Conservation (phyloP, 192 early-diverging fungal genomes). For the Linnemannia hyalina region DNA sequence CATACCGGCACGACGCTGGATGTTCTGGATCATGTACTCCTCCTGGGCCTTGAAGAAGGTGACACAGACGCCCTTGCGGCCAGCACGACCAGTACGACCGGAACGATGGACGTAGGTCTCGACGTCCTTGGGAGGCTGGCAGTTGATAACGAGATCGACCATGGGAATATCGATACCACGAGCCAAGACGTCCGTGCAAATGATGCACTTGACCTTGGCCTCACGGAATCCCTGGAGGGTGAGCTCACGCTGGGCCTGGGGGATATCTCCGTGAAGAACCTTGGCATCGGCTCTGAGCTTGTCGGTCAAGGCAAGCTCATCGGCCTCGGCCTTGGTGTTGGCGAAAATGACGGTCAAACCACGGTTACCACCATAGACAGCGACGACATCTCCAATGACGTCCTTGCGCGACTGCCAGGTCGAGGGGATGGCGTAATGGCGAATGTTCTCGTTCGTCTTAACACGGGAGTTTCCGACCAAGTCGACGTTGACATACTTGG, state of each 20-base stretch:
- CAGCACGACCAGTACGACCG: conserved; percentile 95
- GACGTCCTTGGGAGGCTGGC: conserved; percentile 93
- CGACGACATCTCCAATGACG: conserved; percentile 94
- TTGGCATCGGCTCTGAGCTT: conserved; percentile 83
- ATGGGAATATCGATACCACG: conserved; percentile 97
- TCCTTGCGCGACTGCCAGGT: conserved; percentile 91
- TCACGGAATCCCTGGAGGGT: conserved; percentile 90
- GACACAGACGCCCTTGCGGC: conserved; percentile 88
- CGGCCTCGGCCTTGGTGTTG: conserved; percentile 93
- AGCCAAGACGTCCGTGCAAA: conserved; percentile 95
- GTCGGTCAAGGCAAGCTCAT: conserved; percentile 82
- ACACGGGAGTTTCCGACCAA: conserved; percentile 87
- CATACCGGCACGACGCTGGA: conserved; percentile 84
- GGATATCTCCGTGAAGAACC: conserved; percentile 89
- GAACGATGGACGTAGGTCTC: conserved; percentile 97
- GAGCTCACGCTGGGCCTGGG: conserved; percentile 81
- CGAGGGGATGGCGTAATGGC: conserved; percentile 87
- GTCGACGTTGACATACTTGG: conserved; percentile 80
- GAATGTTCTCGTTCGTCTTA: conserved; percentile 91
- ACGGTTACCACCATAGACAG: conserved; percentile 84
- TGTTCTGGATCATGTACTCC: conserved; percentile 84
- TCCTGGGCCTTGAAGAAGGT: conserved; percentile 94
- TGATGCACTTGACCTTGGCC: conserved; percentile 86
- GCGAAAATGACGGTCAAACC: conserved; percentile 94
- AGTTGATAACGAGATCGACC: conserved; percentile 97